Conservation (phyloP, 1,139 yeast genomes). For the Candida smagusa region DNA sequence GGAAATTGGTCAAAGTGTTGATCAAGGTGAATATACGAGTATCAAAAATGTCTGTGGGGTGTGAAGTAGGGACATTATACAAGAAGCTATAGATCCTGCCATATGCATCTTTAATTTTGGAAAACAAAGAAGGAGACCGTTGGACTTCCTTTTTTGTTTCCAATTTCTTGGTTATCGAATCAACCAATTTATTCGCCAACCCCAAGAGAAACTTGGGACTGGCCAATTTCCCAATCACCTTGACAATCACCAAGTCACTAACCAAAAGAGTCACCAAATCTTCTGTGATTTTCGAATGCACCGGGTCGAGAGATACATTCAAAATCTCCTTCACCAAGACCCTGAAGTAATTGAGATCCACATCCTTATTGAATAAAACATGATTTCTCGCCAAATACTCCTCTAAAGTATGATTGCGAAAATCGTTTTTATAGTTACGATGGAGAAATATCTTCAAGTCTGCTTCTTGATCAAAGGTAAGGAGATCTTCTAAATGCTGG, state of each 20-base stretch:
- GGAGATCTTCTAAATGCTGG: conserved; percentile 24
- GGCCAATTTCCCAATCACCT: conserved; percentile 26
- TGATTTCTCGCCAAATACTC: conserved; percentile 12
- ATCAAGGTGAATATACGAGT: conserved; percentile 24
- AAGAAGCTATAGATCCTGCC: background rate
- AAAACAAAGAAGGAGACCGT: background rate
- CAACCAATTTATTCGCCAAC: conserved; percentile 8
- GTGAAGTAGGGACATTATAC: background rate
- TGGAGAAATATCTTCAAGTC: conserved; percentile 1
- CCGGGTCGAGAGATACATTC: conserved; percentile 18
- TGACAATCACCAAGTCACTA: conserved; percentile 34
- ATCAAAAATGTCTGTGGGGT: conserved; percentile 8
- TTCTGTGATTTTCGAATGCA: conserved; percentile 28
- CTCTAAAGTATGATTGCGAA: conserved; percentile 3
- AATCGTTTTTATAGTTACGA: conserved; percentile 1
- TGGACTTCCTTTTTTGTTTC: conserved; percentile 1
- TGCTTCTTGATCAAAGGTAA: conserved; percentile 9
- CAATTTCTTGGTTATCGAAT: conserved; percentile 5
- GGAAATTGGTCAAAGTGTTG: conserved; percentile 26
- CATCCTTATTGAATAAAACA: conserved; percentile 11
- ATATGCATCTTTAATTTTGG: background rate
- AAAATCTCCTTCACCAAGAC: conserved; percentile 24
- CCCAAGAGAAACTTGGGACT: conserved; percentile 29
- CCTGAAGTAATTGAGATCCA: conserved; percentile 17
- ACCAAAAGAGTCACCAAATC: conserved; percentile 27